Evolutionary conservation across 192 early-diverging fungal species (phyloP).

Genomic region (Coemansia sp.): DNA sequence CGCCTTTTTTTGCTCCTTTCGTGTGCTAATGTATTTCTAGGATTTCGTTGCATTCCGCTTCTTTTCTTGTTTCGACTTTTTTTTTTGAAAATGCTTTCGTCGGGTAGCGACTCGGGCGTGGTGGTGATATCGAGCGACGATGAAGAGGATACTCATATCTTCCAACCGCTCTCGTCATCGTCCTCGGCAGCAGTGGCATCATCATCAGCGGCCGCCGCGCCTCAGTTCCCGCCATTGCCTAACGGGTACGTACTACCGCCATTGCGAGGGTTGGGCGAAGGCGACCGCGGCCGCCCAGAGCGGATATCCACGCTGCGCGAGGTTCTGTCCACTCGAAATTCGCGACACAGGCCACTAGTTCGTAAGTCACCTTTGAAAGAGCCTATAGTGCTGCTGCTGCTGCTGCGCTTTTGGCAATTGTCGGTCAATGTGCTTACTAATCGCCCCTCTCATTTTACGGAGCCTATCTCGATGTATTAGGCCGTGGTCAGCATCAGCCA

Average conservation of each 20-base stretch:
- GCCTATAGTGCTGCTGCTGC: neutral
- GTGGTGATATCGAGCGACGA: constrained; percentile 36
- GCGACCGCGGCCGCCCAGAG: constrained; percentile 34
- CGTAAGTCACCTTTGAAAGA: constrained; percentile 19
- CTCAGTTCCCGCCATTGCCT: constrained; percentile 22
- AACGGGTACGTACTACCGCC: constrained; percentile 32
- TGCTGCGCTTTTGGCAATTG: neutral
- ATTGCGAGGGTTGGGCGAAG: constrained; percentile 10
- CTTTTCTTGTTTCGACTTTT: no score
- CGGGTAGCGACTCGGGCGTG: neutral
- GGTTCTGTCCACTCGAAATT: constrained; percentile 26
- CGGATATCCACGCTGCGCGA: constrained; percentile 45
- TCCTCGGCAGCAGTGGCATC: neutral
- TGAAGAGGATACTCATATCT: neutral
- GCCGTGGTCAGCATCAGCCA: neutral
- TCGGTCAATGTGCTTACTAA: neutral
- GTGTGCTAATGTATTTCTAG: no score
- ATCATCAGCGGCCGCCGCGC: neutral
- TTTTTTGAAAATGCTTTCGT: neutral
- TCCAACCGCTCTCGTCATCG: neutral
- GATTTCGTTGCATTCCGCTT: no score
- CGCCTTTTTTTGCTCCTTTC: no score
- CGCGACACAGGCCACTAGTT: constrained; percentile 15
- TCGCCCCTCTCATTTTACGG: neutral
- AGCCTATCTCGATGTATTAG: neutral